Conservation (phyloP, 1,284 basidiomycete species). For the Cystobasidium slooffiae region DNA sequence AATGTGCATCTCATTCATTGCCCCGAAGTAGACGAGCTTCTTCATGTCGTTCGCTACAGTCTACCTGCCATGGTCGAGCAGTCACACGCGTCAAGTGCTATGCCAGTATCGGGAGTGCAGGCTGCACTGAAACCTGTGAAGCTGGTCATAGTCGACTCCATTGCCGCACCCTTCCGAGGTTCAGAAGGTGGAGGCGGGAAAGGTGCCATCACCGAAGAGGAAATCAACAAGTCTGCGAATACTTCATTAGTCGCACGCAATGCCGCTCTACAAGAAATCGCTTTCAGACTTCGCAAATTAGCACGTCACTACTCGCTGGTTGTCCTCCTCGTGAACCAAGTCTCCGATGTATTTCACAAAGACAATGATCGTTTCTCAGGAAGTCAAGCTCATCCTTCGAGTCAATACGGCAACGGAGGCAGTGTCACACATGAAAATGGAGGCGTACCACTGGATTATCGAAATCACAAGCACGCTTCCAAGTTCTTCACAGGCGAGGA, state of each 20-base stretch:
- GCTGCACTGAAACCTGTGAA: constrained; percentile 24
- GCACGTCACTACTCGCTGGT: constrained; percentile 25
- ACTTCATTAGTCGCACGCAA: constrained; percentile 30
- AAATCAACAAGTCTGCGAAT: constrained; percentile 6
- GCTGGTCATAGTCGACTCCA: constrained; percentile 41
- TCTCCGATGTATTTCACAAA: constrained; percentile 41
- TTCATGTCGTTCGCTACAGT: constrained; percentile 40
- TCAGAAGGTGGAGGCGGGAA: constrained; percentile 10
- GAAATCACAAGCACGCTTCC: constrained; percentile 32
- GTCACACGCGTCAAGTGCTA: constrained; percentile 7
- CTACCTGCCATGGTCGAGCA: constrained; percentile 39
- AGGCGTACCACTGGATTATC: constrained; percentile 25
- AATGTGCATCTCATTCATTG: constrained; percentile 36
- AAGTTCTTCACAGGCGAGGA: constrained; percentile 33
- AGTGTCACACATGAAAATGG: constrained; percentile 28
- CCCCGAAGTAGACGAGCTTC: constrained; percentile 36
- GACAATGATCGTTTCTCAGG: constrained; percentile 8
- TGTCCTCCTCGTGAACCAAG: constrained; percentile 44
- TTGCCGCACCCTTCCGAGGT: constrained; percentile 44
- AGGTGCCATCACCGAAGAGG: not conserved
- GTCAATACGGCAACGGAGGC: not conserved
- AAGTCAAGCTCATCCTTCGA: constrained; percentile 9
- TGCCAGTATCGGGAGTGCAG: not conserved
- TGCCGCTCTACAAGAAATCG: constrained; percentile 29
- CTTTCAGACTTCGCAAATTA: constrained; percentile 12